phyloP scores from a whole-genome alignment of 257 asterid species.

The Rehmannia glutinosa region DNA sequence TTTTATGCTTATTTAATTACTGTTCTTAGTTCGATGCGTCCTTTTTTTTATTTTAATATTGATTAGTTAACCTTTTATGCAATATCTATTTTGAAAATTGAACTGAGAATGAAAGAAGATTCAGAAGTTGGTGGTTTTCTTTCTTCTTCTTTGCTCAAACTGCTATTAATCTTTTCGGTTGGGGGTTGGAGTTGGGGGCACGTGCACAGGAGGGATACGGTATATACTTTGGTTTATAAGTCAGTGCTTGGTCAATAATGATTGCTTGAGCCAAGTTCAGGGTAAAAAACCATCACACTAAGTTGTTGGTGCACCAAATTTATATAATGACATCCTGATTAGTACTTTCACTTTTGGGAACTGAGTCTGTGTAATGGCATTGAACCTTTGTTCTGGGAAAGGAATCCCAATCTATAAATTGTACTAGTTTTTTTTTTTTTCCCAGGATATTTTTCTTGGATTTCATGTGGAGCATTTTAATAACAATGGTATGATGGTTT shows the following conservation, averaged over 20 bases:
- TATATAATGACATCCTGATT: not conserved
- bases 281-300: no score
- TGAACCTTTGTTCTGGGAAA: not conserved
- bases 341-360: not conserved
- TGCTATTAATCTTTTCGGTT: no score
- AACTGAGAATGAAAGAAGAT: not conserved
- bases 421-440: not conserved
- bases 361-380: not conserved
- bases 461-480: not conserved
- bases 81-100: not conserved
- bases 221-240: not conserved
- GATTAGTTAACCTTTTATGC: not conserved
- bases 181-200: no score
- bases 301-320: not conserved
- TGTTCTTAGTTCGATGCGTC: no score
- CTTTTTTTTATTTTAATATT: no score
- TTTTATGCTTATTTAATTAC: not conserved
- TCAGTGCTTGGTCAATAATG: no score
- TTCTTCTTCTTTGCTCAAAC: not conserved
- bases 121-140: not conserved
- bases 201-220: not conserved
- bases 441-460: no score
- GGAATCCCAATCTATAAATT: not conserved
- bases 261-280: no score
- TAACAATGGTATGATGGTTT: slow-evolving; percentile 3